These are phyloP conservation scores for Rhodamnia argentea DNA, from an alignment of 345 rosid genomes.

Conservation along the genomic window DNA sequence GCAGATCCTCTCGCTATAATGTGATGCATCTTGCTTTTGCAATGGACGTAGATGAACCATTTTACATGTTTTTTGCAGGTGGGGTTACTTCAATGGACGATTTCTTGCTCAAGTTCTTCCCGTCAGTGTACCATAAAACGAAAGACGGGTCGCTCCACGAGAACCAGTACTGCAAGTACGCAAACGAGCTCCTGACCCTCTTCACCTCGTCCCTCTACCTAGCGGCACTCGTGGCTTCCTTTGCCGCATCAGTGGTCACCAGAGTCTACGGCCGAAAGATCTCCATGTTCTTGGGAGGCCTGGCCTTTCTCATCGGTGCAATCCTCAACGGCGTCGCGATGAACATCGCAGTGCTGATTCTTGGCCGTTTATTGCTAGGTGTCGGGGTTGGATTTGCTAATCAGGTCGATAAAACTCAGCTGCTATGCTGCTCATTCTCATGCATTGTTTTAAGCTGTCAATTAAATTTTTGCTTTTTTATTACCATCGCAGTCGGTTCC, in stretches of 20 bases:
- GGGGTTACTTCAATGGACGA: constrained; percentile 33
- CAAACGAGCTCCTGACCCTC: constrained; percentile 10
- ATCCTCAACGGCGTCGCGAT: constrained; percentile 13
- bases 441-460: neutral
- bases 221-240: constrained; percentile 20
- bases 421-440: neutral
- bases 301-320: constrained; percentile 18
- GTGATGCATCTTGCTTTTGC: too few relatives aligned
- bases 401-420: constrained; percentile 27
- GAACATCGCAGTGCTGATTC: constrained; percentile 11
- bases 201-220: constrained; percentile 32
- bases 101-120: constrained; percentile 24
- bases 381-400: constrained; percentile 45
- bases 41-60: constrained; percentile 12
- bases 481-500: constrained; percentile 43
- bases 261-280: constrained; percentile 5
- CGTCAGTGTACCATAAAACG: constrained; percentile 43
- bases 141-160: constrained; percentile 52
- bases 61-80: constrained; percentile 48
- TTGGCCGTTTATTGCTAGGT: constrained; percentile 25
- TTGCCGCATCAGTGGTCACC: neutral
- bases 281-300: constrained; percentile 11
- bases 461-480: neutral
- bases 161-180: constrained; percentile 24
- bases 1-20: neutral